Evolutionary conservation across 2,329 filamentous ascomycete genomes (phyloP).

Genomic region (Fusarium pilosicola): DNA sequence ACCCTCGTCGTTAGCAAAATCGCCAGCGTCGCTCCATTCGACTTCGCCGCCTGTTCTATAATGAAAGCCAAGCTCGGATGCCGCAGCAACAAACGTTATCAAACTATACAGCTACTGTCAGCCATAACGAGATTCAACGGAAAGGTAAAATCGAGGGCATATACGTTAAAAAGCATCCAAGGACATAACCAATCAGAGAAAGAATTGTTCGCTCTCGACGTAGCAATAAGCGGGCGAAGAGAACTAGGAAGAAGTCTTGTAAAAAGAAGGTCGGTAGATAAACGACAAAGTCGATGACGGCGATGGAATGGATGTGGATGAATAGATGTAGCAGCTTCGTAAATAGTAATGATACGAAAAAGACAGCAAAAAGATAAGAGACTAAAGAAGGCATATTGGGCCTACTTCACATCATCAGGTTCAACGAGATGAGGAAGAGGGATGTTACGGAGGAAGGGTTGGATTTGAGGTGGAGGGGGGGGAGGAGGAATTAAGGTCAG

Average conservation of each 20-base stretch:
- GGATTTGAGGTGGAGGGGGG: conserved; percentile 8
- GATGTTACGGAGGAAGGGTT: background rate
- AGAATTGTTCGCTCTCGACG: conserved; percentile 37
- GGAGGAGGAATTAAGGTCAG: conserved; percentile 11
- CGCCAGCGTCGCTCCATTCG: conserved; percentile 45
- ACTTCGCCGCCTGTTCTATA: conserved; percentile 47
- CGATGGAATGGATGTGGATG: conserved; percentile 40
- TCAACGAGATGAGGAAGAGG: conserved; percentile 2
- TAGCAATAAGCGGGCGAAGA: conserved; percentile 37
- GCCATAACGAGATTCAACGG: background rate
- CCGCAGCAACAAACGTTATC: conserved; percentile 42
- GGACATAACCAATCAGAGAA: conserved; percentile 31
- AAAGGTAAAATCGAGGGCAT: background rate
- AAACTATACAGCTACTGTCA: conserved; percentile 33
- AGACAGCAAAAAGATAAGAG: conserved; percentile 44
- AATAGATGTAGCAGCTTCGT: conserved; percentile 45
- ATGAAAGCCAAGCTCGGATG: conserved; percentile 47
- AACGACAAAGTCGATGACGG: conserved; percentile 41
- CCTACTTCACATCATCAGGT: conserved; percentile 34
- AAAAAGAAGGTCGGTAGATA: conserved; percentile 46
- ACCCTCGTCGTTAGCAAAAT: conserved; percentile 44
- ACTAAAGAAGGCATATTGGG: conserved; percentile 37
- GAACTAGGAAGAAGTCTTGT: conserved; percentile 40
- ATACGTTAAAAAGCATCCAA: conserved; percentile 41
- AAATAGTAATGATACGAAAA: conserved; percentile 41